These are phyloP conservation scores for Trypanosoma melophagium DNA, from an alignment of 208 protist species.

Conservation along the genomic window DNA sequence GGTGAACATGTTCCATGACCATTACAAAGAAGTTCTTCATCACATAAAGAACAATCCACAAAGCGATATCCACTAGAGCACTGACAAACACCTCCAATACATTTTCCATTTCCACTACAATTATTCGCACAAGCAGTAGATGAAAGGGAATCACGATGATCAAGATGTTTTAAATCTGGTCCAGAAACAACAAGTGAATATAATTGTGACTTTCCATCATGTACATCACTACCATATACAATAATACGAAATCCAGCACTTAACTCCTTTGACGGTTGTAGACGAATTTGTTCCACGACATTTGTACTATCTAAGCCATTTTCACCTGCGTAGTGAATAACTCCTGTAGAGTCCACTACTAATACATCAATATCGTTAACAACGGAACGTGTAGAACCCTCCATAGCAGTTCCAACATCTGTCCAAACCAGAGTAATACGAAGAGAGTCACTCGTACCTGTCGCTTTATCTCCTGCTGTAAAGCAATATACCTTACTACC, in stretches of 20 bases:
- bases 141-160: constrained; percentile 9
- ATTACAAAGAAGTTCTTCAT: constrained; percentile 54
- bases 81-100: constrained; percentile 45
- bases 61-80: constrained; percentile 45
- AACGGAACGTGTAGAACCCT: constrained; percentile 54
- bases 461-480: background rate
- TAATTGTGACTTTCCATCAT: constrained; percentile 31
- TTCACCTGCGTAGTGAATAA: constrained; percentile 45
- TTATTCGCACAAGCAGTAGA: constrained; percentile 37
- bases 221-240: constrained; percentile 43
- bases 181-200: constrained; percentile 68
- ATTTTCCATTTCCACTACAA: constrained; percentile 57
- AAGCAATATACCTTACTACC: constrained; percentile 32
- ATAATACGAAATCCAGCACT: constrained; percentile 48
- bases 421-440: constrained; percentile 84
- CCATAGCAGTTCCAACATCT: constrained; percentile 53
- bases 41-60: constrained; percentile 73
- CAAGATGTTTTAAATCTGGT: constrained; percentile 39
- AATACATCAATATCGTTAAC: constrained; percentile 86
- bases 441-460: constrained; percentile 23
- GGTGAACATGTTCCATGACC: constrained; percentile 54
- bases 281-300: constrained; percentile 61
- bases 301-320: constrained; percentile 38
- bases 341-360: constrained; percentile 49
- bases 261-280: constrained; percentile 23